Percentiles rank a stretch among this genome's conserved stretches.
These are phyloP conservation scores for Roridomyces roridus DNA, from an alignment of 768 basidiomycete genomes.

Conservation along the genomic window DNA sequence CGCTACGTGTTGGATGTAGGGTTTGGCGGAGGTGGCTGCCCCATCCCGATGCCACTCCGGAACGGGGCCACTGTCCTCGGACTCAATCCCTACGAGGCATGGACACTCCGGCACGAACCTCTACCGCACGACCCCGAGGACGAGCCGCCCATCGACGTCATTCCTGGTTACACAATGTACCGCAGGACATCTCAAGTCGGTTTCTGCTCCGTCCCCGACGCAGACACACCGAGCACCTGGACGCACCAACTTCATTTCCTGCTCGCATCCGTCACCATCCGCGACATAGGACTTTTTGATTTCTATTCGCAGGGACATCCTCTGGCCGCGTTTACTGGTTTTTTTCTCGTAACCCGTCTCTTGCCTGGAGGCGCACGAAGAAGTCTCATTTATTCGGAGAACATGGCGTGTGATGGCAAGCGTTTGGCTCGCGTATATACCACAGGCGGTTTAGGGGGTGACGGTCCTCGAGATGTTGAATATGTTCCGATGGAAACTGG, in stretches of 20 bases:
- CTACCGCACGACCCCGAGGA: conserved; percentile 21
- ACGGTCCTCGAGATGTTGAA: conserved; percentile 15
- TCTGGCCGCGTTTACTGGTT: conserved; percentile 24
- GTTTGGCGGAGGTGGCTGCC: conserved; percentile 25
- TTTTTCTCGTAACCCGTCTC: conserved; percentile 24
- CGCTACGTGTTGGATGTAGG: conserved; percentile 25
- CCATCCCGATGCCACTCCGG: conserved; percentile 21
- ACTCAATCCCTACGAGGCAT: conserved; percentile 23
- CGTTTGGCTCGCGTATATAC: conserved; percentile 49
- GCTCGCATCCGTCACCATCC: conserved; percentile 21
- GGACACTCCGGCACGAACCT: conserved; percentile 21
- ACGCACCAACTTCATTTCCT: conserved; percentile 24
- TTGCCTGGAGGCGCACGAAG: conserved; percentile 24
- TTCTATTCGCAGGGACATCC: conserved; percentile 23
- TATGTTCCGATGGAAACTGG: conserved; percentile 23
- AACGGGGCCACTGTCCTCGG: conserved; percentile 22
- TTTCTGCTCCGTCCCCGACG: conserved; percentile 1
- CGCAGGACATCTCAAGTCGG: conserved; percentile 5
- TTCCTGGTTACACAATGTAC: conserved; percentile 24
- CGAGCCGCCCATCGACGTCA: conserved; percentile 21
- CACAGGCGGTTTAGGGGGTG: conserved; percentile 50
- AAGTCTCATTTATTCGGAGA: conserved; percentile 24
- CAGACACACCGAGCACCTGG: conserved; percentile 5
- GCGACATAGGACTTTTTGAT: conserved; percentile 26
- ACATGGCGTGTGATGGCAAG: conserved; percentile 31